phyloP scores from a whole-genome alignment of 2,329 filamentous ascomycete genomes.

The Monosporascus sp. region DNA sequence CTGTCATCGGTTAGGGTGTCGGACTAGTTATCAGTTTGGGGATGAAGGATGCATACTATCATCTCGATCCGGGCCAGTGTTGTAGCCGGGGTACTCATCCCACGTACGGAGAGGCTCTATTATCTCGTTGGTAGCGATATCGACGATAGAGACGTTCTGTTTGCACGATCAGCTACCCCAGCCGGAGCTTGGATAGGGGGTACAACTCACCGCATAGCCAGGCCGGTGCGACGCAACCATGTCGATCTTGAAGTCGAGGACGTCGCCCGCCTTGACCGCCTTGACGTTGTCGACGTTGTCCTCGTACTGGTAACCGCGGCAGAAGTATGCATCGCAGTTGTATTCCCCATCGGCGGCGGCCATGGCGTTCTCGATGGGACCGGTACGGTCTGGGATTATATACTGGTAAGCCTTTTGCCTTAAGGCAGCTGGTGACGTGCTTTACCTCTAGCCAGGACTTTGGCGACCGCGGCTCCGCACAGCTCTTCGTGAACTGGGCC shows the following conservation, averaged over 20 bases:
- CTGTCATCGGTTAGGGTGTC: constrained; percentile 18
- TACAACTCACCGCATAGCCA: constrained; percentile 20
- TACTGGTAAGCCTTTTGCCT: not conserved
- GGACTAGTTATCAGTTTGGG: constrained; percentile 18
- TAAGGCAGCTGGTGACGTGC: not conserved
- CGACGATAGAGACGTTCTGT: constrained; percentile 44
- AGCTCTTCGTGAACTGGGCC: constrained; percentile 16
- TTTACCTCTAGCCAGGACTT: constrained; percentile 14
- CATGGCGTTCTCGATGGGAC: constrained; percentile 24
- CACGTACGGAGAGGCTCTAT: constrained; percentile 42
- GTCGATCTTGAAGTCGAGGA: constrained; percentile 31
- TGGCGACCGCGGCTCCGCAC: constrained; percentile 16
- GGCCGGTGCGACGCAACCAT: constrained; percentile 33
- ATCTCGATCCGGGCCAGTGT: constrained; percentile 15
- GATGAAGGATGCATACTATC: constrained; percentile 34
- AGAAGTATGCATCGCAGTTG: constrained; percentile 22
- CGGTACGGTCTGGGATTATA: constrained; percentile 13
- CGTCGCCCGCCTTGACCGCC: constrained; percentile 26
- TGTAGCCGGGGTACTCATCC: constrained; percentile 23
- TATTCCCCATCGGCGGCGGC: constrained; percentile 14
- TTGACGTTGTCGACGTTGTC: constrained; percentile 24
- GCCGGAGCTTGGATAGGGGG: not conserved
- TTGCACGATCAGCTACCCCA: constrained; percentile 1
- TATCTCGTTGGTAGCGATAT: constrained; percentile 38
- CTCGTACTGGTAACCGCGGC: constrained; percentile 26